These are phyloP conservation scores for Alternaria conjuncta DNA, from an alignment of 2,329 filamentous ascomycete species.

Conservation along the genomic window DNA sequence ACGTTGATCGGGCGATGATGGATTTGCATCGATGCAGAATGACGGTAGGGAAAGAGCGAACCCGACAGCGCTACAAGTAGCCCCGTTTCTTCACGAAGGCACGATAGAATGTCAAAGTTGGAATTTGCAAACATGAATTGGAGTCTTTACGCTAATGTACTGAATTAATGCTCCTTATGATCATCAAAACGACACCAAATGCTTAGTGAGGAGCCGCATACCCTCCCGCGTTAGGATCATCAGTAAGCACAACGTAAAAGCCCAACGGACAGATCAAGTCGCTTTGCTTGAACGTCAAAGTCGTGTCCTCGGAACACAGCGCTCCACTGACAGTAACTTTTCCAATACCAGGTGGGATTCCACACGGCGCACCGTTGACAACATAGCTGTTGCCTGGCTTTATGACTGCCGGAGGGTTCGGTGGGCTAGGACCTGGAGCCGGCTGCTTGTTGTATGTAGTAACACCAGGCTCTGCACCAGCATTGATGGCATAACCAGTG, in stretches of 20 bases:
- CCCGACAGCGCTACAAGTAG: background rate
- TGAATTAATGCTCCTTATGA: background rate
- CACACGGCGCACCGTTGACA: constrained; percentile 29
- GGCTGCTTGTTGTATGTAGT: constrained; percentile 38
- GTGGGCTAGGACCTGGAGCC: constrained; percentile 20
- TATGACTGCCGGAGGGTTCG: constrained; percentile 25
- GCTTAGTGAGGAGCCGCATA: background rate
- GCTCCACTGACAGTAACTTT: constrained; percentile 26
- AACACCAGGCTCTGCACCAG: constrained; percentile 20
- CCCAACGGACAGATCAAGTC: constrained; percentile 29
- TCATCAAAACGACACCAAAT: background rate
- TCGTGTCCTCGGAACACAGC: constrained; percentile 32
- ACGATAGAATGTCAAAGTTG: background rate
- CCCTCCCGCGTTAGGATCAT: constrained; percentile 18
- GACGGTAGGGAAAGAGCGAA: background rate
- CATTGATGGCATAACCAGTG: constrained; percentile 29
- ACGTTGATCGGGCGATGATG: background rate
- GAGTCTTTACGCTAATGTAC: background rate
- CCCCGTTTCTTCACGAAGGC: background rate
- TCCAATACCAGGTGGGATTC: constrained; percentile 24
- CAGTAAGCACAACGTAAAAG: constrained; percentile 35
- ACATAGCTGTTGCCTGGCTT: constrained; percentile 33
- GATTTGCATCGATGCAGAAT: background rate
- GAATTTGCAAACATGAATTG: background rate
- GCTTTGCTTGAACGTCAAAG: constrained; percentile 30